These are phyloP conservation scores for Rubus idaeus DNA, from an alignment of 306 rosid species.

Conservation along the genomic window DNA sequence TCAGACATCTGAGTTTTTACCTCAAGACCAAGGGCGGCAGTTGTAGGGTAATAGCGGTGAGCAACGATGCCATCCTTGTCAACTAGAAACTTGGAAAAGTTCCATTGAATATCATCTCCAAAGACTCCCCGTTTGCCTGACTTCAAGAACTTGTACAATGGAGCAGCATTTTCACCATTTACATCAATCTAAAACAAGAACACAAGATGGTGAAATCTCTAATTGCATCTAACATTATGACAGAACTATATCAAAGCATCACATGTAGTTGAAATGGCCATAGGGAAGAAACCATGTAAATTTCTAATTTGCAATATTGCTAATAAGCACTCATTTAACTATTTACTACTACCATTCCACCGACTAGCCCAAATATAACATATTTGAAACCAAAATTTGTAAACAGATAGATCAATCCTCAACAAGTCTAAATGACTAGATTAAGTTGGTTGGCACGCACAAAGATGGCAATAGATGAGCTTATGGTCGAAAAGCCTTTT, in stretches of 20 bases:
- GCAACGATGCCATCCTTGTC: slow-evolving; percentile 65
- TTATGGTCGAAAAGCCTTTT: background rate
- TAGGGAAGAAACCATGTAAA: background rate
- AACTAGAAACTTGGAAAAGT: slow-evolving; percentile 68
- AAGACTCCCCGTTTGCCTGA: slow-evolving; percentile 71
- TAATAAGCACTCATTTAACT: background rate
- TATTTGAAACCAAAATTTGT: background rate
- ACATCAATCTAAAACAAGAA: slow-evolving; percentile 62
- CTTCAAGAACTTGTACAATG: slow-evolving; percentile 72
- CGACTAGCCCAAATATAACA: background rate
- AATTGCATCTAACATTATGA: background rate
- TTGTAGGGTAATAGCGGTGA: slow-evolving; percentile 75
- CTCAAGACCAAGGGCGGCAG: slow-evolving; percentile 74
- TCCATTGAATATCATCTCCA: slow-evolving; percentile 83
- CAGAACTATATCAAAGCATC: background rate
- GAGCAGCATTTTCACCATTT: slow-evolving; percentile 64
- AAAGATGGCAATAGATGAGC: background rate
- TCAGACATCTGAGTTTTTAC: slow-evolving; percentile 28
- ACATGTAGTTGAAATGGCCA: background rate
- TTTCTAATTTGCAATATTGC: background rate
- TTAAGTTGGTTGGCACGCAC: background rate
- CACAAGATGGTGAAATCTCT: background rate
- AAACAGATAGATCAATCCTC: background rate
- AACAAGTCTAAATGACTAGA: background rate
- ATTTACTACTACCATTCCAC: background rate